phyloP scores from a whole-genome alignment of 345 rosid genomes.

The Viola odorata region DNA sequence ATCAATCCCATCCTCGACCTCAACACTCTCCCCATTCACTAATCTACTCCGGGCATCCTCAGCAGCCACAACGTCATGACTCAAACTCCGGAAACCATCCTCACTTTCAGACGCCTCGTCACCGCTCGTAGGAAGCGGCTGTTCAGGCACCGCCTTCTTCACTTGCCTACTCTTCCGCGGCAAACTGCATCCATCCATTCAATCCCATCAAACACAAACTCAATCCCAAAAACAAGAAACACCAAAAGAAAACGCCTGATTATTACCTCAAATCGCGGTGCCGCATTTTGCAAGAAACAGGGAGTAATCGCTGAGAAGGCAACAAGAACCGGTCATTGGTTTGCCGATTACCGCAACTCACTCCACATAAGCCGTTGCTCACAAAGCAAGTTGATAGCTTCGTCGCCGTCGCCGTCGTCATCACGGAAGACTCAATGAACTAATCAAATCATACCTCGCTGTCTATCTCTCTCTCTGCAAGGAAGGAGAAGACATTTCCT shows the following conservation, averaged over 20 bases:
- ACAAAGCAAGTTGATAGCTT: conserved; percentile 52
- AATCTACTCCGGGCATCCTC: neutral
- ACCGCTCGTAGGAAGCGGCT: conserved; percentile 22
- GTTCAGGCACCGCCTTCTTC: conserved; percentile 49
- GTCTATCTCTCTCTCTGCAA: neutral
- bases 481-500: neutral
- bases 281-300: conserved; percentile 72
- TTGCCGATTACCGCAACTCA: conserved; percentile 3
- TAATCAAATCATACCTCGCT: neutral
- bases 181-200: conserved; percentile 27
- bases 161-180: conserved; percentile 39
- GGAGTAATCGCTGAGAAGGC: conserved; percentile 39
- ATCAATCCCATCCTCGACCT: conserved; percentile 4
- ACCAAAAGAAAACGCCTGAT: neutral
- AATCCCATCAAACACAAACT: neutral
- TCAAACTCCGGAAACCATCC: conserved; percentile 17
- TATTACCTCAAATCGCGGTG: conserved; percentile 50
- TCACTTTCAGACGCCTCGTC: conserved; percentile 42
- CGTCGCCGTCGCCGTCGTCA: conserved; percentile 17
- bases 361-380: conserved; percentile 29
- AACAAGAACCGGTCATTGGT: conserved; percentile 27
- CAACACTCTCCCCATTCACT: conserved; percentile 1
- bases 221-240: neutral
- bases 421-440: neutral
- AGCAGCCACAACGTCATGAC: conserved; percentile 15